These are phyloP conservation scores for Neurospora pannonica DNA, from an alignment of 495 filamentous ascomycete genomes.

Conservation along the genomic window DNA sequence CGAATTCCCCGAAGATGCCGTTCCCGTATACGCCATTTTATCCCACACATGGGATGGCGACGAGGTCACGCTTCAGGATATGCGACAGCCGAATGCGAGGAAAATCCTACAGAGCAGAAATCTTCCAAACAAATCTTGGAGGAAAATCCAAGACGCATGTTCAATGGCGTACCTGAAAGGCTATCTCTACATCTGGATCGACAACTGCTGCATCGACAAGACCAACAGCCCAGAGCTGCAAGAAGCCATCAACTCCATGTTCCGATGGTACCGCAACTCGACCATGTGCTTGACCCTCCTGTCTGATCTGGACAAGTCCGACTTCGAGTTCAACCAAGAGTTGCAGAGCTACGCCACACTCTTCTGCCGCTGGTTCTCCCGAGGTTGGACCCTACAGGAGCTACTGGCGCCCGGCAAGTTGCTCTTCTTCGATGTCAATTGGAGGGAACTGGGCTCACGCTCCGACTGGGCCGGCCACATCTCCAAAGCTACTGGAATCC, in stretches of 20 bases:
- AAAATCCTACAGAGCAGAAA: neutral
- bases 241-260: slow-evolving; percentile 36
- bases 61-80: slow-evolving; percentile 2
- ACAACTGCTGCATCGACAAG: slow-evolving; percentile 27
- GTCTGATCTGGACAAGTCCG: neutral
- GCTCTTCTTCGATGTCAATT: slow-evolving; percentile 21
- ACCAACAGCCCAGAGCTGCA: slow-evolving; percentile 20
- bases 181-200: slow-evolving; percentile 20
- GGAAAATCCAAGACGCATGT: slow-evolving; percentile 4
- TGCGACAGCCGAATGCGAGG: neutral
- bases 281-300: slow-evolving; percentile 26
- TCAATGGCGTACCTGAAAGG: slow-evolving; percentile 1
- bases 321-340: neutral
- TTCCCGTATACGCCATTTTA: slow-evolving; percentile 4
- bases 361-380: slow-evolving; percentile 26
- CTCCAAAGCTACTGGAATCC: neutral
- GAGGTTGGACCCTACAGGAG: slow-evolving; percentile 38
- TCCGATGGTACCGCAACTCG: slow-evolving; percentile 24
- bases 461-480: neutral
- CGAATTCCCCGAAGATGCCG: neutral
- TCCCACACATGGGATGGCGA: slow-evolving; percentile 8
- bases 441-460: slow-evolving; percentile 2
- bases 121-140: neutral
- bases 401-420: slow-evolving; percentile 23
- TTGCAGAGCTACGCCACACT: neutral